phyloP scores from a whole-genome alignment of 306 rosid species.

The Acacia acuminata region DNA sequence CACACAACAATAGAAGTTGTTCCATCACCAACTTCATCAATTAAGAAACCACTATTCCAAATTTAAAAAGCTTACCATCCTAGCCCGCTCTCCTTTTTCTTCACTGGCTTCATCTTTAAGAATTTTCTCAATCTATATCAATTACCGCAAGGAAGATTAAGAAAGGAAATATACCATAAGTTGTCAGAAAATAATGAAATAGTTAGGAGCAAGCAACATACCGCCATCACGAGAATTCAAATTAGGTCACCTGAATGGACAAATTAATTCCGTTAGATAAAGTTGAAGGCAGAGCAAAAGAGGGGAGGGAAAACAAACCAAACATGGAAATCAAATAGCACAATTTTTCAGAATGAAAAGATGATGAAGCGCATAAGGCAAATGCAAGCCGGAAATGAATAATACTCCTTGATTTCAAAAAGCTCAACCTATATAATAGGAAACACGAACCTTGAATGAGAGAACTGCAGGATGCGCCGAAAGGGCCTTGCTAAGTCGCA shows the following conservation, averaged over 20 bases:
- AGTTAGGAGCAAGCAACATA: slow-evolving; percentile 39
- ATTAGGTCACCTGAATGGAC: slow-evolving; percentile 34
- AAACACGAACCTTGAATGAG: too few relatives aligned
- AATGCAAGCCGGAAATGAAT: slow-evolving; percentile 4
- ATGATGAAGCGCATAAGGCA: neutral
- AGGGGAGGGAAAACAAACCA: neutral
- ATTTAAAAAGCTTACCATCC: too few relatives aligned
- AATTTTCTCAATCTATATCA: slow-evolving; percentile 63
- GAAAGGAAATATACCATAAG: neutral
- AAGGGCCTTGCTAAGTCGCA: too few relatives aligned
- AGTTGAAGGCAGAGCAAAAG: neutral
- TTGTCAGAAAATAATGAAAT: neutral
- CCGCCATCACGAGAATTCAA: slow-evolving; percentile 55
- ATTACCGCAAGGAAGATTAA: slow-evolving; percentile 24
- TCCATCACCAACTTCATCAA: too few relatives aligned
- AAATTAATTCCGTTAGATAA: slow-evolving; percentile 5
- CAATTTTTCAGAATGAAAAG: neutral
- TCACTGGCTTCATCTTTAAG: slow-evolving; percentile 93
- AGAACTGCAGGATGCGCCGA: too few relatives aligned
- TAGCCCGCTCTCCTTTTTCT: too few relatives aligned
- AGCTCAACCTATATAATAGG: too few relatives aligned
- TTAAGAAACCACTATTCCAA: too few relatives aligned
- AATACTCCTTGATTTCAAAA: slow-evolving; percentile 36
- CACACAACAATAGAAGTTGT: too few relatives aligned
- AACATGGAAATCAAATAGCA: neutral